A percentile compares a stretch with the other conserved stretches of the same genome.
Conservation (phyloP, 2,329 filamentous ascomycete species). For the Pseudogymnoascus sp. region DNA sequence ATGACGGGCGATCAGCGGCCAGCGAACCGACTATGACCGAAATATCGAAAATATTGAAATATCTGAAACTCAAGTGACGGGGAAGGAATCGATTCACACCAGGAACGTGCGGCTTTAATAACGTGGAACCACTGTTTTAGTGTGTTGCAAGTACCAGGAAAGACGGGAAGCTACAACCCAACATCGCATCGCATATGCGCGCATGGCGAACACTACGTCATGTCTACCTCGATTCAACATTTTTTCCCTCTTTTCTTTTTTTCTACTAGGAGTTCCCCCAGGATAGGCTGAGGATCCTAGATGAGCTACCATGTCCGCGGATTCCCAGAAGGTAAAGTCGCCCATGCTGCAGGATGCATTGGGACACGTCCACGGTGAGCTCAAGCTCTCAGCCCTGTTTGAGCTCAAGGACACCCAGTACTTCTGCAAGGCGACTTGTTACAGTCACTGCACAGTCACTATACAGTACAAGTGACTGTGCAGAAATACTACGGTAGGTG, state of each 20-base stretch:
- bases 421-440: not conserved
- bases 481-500: not conserved
- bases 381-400: not conserved
- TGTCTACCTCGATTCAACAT: not conserved
- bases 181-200: not conserved
- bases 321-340: not conserved
- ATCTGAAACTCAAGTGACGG: not conserved
- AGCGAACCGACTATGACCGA: not conserved
- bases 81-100: not conserved
- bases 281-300: not conserved
- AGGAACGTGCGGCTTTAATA: not conserved
- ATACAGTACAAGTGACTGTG: not conserved
- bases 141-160: not conserved
- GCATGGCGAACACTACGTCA: not conserved
- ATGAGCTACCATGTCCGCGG: not conserved
- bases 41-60: not conserved
- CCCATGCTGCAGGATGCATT: not conserved
- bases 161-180: not conserved
- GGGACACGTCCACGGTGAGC: not conserved
- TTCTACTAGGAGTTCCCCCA: not conserved
- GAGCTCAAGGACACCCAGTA: not conserved
- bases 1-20: not conserved
- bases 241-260: not conserved
- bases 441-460: not conserved
- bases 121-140: not conserved